Base-by-base conservation (phyloP, 1,139 yeast genomes). In the Debaryomycetaceae sp. region DNA sequence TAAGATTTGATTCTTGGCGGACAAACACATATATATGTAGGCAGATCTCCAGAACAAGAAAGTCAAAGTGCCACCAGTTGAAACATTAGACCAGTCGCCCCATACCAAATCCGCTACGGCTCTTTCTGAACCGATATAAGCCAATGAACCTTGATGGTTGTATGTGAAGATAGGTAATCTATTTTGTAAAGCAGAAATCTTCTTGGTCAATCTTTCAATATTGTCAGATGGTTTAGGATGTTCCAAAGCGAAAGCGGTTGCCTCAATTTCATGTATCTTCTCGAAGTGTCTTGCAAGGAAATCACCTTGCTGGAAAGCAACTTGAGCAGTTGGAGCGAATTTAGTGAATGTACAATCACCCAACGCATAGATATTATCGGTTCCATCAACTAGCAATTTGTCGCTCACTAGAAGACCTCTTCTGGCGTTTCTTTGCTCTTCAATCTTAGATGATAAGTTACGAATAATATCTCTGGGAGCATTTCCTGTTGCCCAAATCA, bases 401-500 rank as follows among this genome's bases (percentile, higher is more conserved):
- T 88, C 96, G 68, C 89, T 86, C 47, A 90, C 87, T 55, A 88
- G 75, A 55, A 91, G 75, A 51, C 97, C 98, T 66, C 97, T 84
- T 69, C 93, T 83, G 46, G 96, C 90, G 62, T 82, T 81, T 66
- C 80, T 84, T 75, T 91, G 98, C 51, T 83, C 91, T 41, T 87
- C 88, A 55, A 91, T 72, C 68, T 80, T 78, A 45, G 76, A 60
- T 66, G 85, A 82, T 62, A 91, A 74, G 57, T 81, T 80, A 50
- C 81, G 76, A 47, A 87, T 78, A 50, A 91, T 79, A 41, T 81
- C 82, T 68, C 97, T 84, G 51, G 91, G 91, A 49, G 95, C 93
- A 66, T 89, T 90, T 70, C 98, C 98, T 43, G 97, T 91, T 48
- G 97, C 97, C 98, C 98, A 91, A 53, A 91, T 93, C 56, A 91